Evolutionary conservation across 2,329 filamentous ascomycete species (phyloP), one percentile per base, ranked within the genome.

Genomic region (Myriosclerotinia curreyana): DNA sequence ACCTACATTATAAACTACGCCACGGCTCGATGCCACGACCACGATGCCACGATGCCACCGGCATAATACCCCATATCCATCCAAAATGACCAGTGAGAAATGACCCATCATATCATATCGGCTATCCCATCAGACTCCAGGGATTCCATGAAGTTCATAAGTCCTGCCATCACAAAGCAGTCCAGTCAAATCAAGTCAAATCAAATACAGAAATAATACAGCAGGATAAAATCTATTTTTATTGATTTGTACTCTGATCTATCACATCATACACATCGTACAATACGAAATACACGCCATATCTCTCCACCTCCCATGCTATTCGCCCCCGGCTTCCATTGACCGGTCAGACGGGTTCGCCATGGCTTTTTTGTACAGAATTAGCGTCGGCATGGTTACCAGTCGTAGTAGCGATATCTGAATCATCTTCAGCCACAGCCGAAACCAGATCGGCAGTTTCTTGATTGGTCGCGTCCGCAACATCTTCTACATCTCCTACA

Each of bases 321-420:
- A 58, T 58, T 58, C 28, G 55, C 42, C 36, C n/a, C 31, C 55
- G 34, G 22, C 20, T 48, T 34, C 42, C 42, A 36, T 34, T 34
- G 8, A 58, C 55, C 55, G 7, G 15, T 48, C 31, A 58, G 55
- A 58, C 42, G 55, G 54, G 20, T 36, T 36, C 14, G 31, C 12
- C 31, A 9, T 48, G 55, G 42, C 42, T 58, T 58, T 48, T 36
- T 22, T 17, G n/a, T 51, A 34, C 28, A 34, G 44, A 9, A 22
- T 20, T 12, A 22, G 44, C 20, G 12, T 22, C n/a, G 36, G 36
- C 36, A 38, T 38, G 8, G n/a, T 48, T 22, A 20, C 14, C 42
- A 20, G 40, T 15, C 12, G 46, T 6, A 49, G 14, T 8, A 8
- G 49, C 31, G 25, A 22, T 11, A 36, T 46, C 28, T 36, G 34